A percentile compares a stretch with the other conserved stretches of the same genome.
These are phyloP conservation scores for Neurospora sp. DNA, from an alignment of 495 filamentous ascomycete genomes.

Conservation along the genomic window DNA sequence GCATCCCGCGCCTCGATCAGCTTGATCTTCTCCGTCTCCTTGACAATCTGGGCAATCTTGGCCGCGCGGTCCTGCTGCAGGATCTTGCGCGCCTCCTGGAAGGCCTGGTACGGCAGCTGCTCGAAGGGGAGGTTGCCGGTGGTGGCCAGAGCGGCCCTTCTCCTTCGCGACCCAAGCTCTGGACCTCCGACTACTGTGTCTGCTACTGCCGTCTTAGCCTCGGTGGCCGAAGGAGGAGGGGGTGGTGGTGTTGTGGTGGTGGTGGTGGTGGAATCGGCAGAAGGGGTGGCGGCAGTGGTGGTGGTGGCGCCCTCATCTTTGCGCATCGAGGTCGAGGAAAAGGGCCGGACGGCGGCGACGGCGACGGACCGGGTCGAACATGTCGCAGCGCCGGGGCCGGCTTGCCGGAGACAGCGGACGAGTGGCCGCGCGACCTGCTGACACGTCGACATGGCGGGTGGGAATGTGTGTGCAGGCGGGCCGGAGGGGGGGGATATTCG, in stretches of 20 bases:
- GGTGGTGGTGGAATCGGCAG: not conserved
- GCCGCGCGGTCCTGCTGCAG: slow-evolving; percentile 69
- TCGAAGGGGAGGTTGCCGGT: slow-evolving; percentile 76
- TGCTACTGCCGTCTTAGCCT: not conserved
- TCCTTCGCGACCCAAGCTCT: slow-evolving; percentile 71
- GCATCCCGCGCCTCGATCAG: slow-evolving; percentile 46
- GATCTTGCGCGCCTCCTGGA: slow-evolving; percentile 87
- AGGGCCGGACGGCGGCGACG: slow-evolving; percentile 31
- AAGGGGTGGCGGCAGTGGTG: slow-evolving; percentile 6
- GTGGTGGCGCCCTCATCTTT: slow-evolving; percentile 30
- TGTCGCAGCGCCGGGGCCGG: slow-evolving; percentile 20
- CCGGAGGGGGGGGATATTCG: no score
- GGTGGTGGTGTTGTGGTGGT: not conserved
- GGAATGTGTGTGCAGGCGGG: not conserved
- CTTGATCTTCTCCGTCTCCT: slow-evolving; percentile 48
- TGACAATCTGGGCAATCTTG: slow-evolving; percentile 60
- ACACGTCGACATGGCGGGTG: slow-evolving; percentile 50
- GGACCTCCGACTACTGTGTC: slow-evolving; percentile 12
- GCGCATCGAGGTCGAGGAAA: slow-evolving; percentile 32
- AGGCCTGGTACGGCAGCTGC: slow-evolving; percentile 89
- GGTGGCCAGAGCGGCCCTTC: slow-evolving; percentile 62
- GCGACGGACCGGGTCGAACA: slow-evolving; percentile 21
- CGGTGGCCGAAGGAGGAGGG: not conserved
- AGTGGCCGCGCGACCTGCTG: slow-evolving; percentile 59
- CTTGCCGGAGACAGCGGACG: slow-evolving; percentile 50